A percentile compares a stretch with the other conserved stretches of the same genome.
These are phyloP conservation scores for Hebeloma cylindrosporum DNA, from an alignment of 768 basidiomycete species.

Conservation along the genomic window DNA sequence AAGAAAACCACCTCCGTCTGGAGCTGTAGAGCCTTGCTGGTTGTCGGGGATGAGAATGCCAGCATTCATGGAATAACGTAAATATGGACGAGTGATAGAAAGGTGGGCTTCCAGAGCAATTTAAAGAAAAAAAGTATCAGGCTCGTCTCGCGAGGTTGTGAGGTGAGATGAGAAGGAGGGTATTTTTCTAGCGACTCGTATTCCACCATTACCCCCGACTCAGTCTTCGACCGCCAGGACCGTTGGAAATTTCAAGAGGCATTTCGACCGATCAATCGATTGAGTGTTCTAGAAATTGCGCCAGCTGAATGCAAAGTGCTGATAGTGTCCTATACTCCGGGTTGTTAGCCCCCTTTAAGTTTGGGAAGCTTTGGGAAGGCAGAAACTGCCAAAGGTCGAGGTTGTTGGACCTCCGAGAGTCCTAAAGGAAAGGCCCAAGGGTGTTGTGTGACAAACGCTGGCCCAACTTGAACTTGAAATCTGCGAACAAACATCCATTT, in stretches of 20 bases:
- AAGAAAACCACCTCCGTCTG: slow-evolving; percentile 9
- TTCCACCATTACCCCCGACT: background rate
- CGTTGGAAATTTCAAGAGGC: no score
- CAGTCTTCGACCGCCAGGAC: background rate
- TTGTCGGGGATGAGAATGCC: background rate
- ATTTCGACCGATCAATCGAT: no score
- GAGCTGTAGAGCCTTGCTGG: background rate
- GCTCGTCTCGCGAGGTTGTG: slow-evolving; percentile 17
- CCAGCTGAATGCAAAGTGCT: no score
- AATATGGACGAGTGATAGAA: background rate
- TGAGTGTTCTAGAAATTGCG: no score
- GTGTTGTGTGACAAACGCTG: no score
- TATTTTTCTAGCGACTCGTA: background rate
- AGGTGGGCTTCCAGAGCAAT: slow-evolving; percentile 9
- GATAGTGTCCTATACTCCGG: no score
- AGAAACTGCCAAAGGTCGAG: no score
- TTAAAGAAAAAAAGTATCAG: slow-evolving; percentile 1
- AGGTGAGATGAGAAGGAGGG: background rate
- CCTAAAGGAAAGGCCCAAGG: no score
- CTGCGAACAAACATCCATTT: background rate
- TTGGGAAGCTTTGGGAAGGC: no score
- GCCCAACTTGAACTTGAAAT: background rate
- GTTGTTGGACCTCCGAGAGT: no score
- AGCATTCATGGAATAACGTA: slow-evolving; percentile 13
- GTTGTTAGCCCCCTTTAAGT: no score